phyloP scores from a whole-genome alignment of 441 rosid genomes.

The Metrosideros polymorpha region DNA sequence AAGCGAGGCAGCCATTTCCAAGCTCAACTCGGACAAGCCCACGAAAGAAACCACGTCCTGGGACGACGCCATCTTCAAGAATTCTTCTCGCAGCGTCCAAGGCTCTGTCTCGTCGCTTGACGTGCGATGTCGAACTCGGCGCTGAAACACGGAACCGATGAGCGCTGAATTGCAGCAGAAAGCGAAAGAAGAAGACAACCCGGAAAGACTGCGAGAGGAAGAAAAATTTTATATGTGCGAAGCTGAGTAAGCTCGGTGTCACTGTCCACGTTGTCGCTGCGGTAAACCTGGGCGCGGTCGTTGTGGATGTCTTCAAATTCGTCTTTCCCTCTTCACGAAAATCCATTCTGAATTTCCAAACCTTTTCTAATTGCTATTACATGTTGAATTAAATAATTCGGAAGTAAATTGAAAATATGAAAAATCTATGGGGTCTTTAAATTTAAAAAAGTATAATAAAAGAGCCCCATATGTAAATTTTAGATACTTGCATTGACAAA shows the following conservation, averaged over 20 bases:
- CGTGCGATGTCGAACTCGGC: background rate
- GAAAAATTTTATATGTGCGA: background rate
- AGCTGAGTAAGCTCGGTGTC: background rate
- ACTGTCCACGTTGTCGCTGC: accelerated
- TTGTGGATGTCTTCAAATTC: background rate
- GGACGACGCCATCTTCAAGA: background rate
- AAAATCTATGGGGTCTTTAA: background rate
- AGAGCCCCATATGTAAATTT: background rate
- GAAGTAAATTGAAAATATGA: background rate
- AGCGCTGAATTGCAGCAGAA: background rate
- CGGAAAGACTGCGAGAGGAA: background rate
- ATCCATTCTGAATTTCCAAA: background rate
- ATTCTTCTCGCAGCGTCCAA: background rate
- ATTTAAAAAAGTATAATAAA: too few species aligned
- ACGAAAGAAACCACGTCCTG: conserved; percentile 49
- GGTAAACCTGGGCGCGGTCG: background rate
- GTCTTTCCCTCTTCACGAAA: background rate
- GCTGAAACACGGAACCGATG: background rate
- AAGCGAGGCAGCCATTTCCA: conserved; percentile 68
- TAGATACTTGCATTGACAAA: accelerated
- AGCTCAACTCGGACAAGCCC: conserved; percentile 51
- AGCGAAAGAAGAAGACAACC: background rate
- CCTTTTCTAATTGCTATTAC: background rate
- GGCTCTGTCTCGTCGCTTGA: background rate
- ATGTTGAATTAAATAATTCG: background rate